These are phyloP conservation scores for Wallemia hederae DNA, from an alignment of 1,284 basidiomycete genomes.

Conservation along the genomic window DNA sequence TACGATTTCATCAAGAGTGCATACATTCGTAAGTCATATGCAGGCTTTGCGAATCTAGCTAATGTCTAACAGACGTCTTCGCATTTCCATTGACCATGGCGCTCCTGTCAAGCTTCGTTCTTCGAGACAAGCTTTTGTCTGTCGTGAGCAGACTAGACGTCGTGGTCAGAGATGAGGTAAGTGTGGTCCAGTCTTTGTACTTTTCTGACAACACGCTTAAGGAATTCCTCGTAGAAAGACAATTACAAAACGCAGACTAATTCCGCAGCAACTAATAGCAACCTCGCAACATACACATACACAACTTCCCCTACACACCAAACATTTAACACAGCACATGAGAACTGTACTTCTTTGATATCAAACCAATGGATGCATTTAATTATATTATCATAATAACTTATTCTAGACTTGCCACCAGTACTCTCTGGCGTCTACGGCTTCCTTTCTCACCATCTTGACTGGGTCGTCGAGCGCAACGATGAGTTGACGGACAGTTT, in stretches of 20 bases:
- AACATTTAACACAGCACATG: no score
- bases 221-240: neutral
- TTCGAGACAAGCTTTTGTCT: neutral
- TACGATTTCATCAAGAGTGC: neutral
- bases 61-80: neutral
- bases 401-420: conserved; percentile 14
- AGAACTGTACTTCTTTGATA: neutral
- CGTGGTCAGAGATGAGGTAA: neutral
- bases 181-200: neutral
- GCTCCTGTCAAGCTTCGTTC: neutral
- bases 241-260: neutral
- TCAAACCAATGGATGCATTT: neutral
- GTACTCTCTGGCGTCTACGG: conserved; percentile 41
- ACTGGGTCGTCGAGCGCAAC: conserved; percentile 56
- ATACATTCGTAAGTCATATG: neutral
- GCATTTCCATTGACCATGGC: neutral
- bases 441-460: conserved; percentile 45
- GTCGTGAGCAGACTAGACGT: neutral
- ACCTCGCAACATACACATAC: neutral
- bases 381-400: neutral
- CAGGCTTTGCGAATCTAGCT: neutral
- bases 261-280: neutral
- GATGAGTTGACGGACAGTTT: conserved; percentile 42
- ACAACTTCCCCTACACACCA: no score
- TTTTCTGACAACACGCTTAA: neutral